These are phyloP conservation scores for Plantago rigida DNA, from an alignment of 305 asterid species.

Conservation along the genomic window DNA sequence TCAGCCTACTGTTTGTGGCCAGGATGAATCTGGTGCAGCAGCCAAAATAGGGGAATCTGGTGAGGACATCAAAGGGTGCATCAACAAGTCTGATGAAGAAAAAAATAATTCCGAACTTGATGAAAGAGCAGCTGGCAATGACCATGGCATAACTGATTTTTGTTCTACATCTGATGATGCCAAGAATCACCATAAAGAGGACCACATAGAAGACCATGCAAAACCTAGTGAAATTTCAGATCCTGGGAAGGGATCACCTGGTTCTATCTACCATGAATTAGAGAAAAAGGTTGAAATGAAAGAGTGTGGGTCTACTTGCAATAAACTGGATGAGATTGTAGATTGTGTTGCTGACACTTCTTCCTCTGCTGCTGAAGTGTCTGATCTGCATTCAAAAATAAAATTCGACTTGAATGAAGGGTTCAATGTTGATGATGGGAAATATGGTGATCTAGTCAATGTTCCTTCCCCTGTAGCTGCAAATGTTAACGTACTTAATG, in stretches of 20 bases:
- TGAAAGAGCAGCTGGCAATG: slow-evolving; percentile 22
- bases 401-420: slow-evolving; percentile 51
- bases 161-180: slow-evolving; percentile 23
- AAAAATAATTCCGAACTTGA: background rate
- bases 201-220: slow-evolving; percentile 28
- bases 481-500: slow-evolving; percentile 28
- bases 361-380: slow-evolving; percentile 26
- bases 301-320: slow-evolving; percentile 25
- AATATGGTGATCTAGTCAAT: slow-evolving; percentile 32
- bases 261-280: slow-evolving; percentile 24
- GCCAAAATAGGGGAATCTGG: background rate
- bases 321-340: slow-evolving; percentile 25
- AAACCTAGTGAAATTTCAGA: slow-evolving; percentile 20
- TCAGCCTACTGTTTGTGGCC: slow-evolving; percentile 20
- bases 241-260: slow-evolving; percentile 24
- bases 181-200: slow-evolving; percentile 23
- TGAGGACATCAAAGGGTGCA: slow-evolving; percentile 10
- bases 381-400: slow-evolving; percentile 32
- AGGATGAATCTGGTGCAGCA: slow-evolving; percentile 1
- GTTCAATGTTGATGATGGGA: slow-evolving; percentile 37
- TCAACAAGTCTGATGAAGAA: slow-evolving; percentile 28
- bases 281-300: slow-evolving; percentile 23
- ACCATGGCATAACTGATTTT: slow-evolving; percentile 20
- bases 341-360: slow-evolving; percentile 25
- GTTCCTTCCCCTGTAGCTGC: slow-evolving; percentile 24